phyloP scores from a whole-genome alignment of 495 filamentous ascomycete genomes.

The Penicillium soppii region DNA sequence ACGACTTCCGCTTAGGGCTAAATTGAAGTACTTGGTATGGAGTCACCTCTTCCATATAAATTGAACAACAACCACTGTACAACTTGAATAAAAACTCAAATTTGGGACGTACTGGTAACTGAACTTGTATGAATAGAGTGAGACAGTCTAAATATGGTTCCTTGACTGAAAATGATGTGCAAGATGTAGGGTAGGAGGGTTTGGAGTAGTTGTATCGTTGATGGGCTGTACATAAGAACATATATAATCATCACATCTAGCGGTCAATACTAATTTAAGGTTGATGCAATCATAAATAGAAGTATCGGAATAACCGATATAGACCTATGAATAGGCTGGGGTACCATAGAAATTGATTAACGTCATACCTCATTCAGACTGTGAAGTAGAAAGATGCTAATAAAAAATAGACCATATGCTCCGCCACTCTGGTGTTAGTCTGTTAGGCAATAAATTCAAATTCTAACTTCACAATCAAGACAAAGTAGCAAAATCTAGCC shows the following conservation, averaged over 20 bases:
- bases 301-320: not conserved
- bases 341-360: not conserved
- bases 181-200: not conserved
- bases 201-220: not conserved
- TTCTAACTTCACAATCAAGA: not conserved
- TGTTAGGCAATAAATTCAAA: not conserved
- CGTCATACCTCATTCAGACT: not conserved
- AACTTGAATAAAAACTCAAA: slow-evolving; percentile 2
- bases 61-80: not conserved
- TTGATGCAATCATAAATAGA: too few species aligned
- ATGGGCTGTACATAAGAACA: not conserved
- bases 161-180: not conserved
- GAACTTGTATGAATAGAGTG: not conserved
- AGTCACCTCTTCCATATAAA: not conserved
- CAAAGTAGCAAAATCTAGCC: not conserved
- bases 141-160: not conserved
- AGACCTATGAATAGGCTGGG: not conserved
- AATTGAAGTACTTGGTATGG: not conserved
- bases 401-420: not conserved
- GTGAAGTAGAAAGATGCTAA: not conserved
- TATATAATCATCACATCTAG: too few species aligned
- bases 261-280: too few species aligned
- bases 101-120: not conserved
- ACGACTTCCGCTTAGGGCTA: not conserved
- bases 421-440: not conserved